Conservation (phyloP, 257 asterid species). For the Przewalskia tangutica region DNA sequence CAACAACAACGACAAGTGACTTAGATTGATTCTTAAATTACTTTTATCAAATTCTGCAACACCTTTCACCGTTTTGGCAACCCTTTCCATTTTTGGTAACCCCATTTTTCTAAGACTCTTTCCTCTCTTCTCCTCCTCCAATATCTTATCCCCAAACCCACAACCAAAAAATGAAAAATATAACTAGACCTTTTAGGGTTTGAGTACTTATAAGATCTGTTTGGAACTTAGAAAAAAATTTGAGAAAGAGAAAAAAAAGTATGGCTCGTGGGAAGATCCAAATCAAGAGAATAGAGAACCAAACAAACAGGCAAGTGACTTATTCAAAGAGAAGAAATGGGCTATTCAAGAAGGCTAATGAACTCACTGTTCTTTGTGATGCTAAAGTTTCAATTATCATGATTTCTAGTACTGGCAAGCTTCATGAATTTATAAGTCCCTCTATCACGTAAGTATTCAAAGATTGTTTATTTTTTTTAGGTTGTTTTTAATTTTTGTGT, state of each 20-base stretch:
- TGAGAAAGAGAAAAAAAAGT: background rate
- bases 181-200: background rate
- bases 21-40: conserved; percentile 52
- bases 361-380: conserved; percentile 88
- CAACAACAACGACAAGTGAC: background rate
- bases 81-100: conserved; percentile 37
- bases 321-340: conserved; percentile 98
- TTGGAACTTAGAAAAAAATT: background rate
- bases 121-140: conserved; percentile 9
- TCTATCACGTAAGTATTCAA: conserved; percentile 23
- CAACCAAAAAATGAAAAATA: background rate
- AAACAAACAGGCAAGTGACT: conserved; percentile 91
- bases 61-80: conserved; percentile 48
- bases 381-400: conserved; percentile 80
- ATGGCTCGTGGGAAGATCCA: conserved; percentile 99
- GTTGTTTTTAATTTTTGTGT: background rate
- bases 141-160: background rate
- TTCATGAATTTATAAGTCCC: conserved; percentile 91
- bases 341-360: conserved; percentile 87
- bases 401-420: conserved; percentile 79
- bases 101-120: conserved; percentile 21
- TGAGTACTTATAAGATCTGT: background rate
- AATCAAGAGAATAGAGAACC: conserved; percentile 94
- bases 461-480: background rate
- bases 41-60: conserved; percentile 46